Percentiles rank a stretch among this genome's conserved stretches.
Evolutionary conservation across 129 eudicot species (phyloP).

Genomic region (sunflower (Helianthus annuus)): DNA sequence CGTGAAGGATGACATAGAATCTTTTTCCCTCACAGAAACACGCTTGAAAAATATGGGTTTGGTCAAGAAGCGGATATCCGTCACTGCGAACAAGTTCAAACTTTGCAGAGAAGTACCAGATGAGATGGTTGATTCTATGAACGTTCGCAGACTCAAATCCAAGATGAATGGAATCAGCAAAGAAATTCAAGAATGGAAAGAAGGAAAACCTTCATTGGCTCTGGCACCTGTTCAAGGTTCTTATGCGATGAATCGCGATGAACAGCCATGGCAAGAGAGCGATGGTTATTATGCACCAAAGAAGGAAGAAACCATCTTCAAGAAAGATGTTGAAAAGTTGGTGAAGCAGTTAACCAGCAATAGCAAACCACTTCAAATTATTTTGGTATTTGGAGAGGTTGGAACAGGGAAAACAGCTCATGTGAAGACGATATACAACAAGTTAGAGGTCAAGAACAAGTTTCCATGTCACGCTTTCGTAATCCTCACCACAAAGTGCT

Average conservation of each 20-base stretch:
- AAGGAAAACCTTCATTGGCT: constrained; percentile 20
- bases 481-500: constrained; percentile 18
- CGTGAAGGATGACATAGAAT: constrained; percentile 25
- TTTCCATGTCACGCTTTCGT: constrained; percentile 37
- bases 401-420: constrained; percentile 43
- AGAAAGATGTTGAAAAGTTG: constrained; percentile 36
- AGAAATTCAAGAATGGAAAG: constrained; percentile 22
- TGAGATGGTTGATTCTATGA: constrained; percentile 3
- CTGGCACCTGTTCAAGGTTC: constrained; percentile 15
- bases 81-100: constrained; percentile 22
- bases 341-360: constrained; percentile 27
- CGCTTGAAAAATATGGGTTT: constrained; percentile 19
- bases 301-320: constrained; percentile 28
- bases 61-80: constrained; percentile 23
- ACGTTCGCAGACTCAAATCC: constrained; percentile 9
- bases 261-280: constrained; percentile 29
- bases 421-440: constrained; percentile 39
- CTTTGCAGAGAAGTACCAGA: constrained; percentile 31
- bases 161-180: constrained; percentile 24
- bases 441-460: constrained; percentile 20
- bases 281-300: constrained; percentile 23
- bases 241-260: neutral
- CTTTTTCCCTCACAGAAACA: constrained; percentile 23
- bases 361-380: constrained; percentile 28
- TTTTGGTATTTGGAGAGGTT: constrained; percentile 38